Percentiles rank a stretch among this genome's conserved stretches.
These are phyloP conservation scores for Ambrosia artemisiifolia DNA, from an alignment of 129 eudicot genomes.

Conservation along the genomic window DNA sequence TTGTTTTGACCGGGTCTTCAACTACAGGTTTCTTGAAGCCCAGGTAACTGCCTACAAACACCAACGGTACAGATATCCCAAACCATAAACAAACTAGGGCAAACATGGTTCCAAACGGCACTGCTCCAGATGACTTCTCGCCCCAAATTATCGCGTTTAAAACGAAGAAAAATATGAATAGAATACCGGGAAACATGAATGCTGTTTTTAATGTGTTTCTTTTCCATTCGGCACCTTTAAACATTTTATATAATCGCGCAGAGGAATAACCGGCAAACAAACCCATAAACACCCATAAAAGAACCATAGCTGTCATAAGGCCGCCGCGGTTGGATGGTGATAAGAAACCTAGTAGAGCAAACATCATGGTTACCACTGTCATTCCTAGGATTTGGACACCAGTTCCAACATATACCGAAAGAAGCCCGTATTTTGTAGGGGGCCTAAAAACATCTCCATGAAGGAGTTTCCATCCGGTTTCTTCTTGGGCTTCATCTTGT, in stretches of 20 bases:
- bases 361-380: constrained; percentile 93
- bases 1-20: constrained; percentile 86
- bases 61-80: constrained; percentile 86
- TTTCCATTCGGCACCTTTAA: constrained; percentile 89
- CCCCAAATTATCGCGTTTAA: constrained; percentile 88
- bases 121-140: constrained; percentile 86
- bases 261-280: constrained; percentile 83
- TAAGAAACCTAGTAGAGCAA: constrained; percentile 79
- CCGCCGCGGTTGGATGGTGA: constrained; percentile 97
- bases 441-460: constrained; percentile 88
- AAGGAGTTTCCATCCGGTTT: constrained; percentile 96
- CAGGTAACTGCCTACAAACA: constrained; percentile 81
- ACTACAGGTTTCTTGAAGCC: constrained; percentile 76
- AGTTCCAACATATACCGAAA: constrained; percentile 83
- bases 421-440: constrained; percentile 62
- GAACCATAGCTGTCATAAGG: constrained; percentile 93
- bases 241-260: constrained; percentile 82
- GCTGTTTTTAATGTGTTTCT: constrained; percentile 74
- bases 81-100: constrained; percentile 84
- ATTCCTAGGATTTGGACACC: constrained; percentile 81
- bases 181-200: constrained; percentile 85
- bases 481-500: constrained; percentile 96
- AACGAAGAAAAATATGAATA: constrained; percentile 66
- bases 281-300: constrained; percentile 90
- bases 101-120: constrained; percentile 89